Base-by-base conservation (phyloP, 345 rosid genomes). In the Turnera subulata region DNA sequence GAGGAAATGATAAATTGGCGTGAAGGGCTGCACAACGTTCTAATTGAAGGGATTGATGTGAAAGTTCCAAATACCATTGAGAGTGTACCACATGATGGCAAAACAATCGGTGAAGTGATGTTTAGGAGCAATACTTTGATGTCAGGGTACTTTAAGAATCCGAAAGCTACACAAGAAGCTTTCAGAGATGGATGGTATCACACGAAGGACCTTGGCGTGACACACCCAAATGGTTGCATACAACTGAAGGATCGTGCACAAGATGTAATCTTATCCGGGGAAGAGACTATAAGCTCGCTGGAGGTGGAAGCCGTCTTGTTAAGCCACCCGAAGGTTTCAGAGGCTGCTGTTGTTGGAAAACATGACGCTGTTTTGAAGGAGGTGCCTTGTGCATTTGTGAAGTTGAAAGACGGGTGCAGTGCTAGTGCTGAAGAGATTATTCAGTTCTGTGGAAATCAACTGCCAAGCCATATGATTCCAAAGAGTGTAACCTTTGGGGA, bases 221-320 rank as follows among this genome's bases (percentile, higher is more conserved):
- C 67, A 26, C 72, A 79, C n/a, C 65, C 73, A 0, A 73, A 79
- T 53, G 91, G 91, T 3, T 49, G 53, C 22, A 8, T 89, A 42
- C 76, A 84, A 65, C 64, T 85, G 51, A 85, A 80, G 71, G 96
- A 85, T 58, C 78, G 94, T 0, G 80, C 74, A 5, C 76, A 26
- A 17, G 89, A 80, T 24, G 64, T 57, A 0, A 72, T 76, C 17
- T 16, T 58, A 8, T 40, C 48, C n/a, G 75, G 70, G 33, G 61
- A 16, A 6, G 61, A 59, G 68, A 47, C 50, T 14, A 33, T 83
- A 25, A 80, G 85, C 67, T 66, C 77, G n/a, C 26, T 80, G 19
- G 82, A 83, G 40, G 73, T 80, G 33, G 89, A 83, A 50, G 61
- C 62, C 4, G 74, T 64, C 1, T 25, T 80, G 62, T 25, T 62